Base-by-base conservation (phyloP, 2,329 filamentous ascomycete genomes). In the Orbilia oligospora region DNA sequence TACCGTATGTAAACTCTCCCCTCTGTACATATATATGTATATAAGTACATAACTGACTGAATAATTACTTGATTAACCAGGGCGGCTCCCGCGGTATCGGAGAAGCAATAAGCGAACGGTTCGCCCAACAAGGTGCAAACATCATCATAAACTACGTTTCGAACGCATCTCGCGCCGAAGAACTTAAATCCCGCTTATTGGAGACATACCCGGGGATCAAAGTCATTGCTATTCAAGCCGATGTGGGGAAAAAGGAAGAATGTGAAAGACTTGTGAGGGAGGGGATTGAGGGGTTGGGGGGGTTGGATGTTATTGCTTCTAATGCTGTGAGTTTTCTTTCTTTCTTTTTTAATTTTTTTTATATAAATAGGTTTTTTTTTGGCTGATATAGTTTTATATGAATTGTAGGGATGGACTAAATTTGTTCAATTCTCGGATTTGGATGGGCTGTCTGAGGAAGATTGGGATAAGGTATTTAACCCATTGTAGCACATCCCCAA, bases 291-390 rank as follows among this genome's bases (percentile, higher is more conserved):
- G 84, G 84, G n/a, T 86, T 93, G 80, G 91, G 91, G 3, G 89
- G 90, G 0, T 84, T 96, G n/a, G 92, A 96, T 84, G 87, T 93
- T 48, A 86, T 96, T 55, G 89, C 95, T 81, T 92, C 91, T 1
- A 96, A 96, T 83, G 91, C 91, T 18, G 88, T 90, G 82, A 56
- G 86, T 83, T 30, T 46, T 24, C 27, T 8, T n/a, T 14, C 14
- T 5, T 10, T 63, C 4, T 6, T 22, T 58, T 20, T 16, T 2
- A 12, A 16, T 36, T 22, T 48, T 46, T 46, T 22, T 8, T 22
- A 10, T 3, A 14, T 4, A 12, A 41, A 1, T 9, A 14, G 3
- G 10, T 4, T 14, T 9, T 30, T 24, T 22, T 6, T 16, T 46
- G 44, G 18, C 8, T 49, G 14, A 18, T 20, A 5, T 8, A 9